Evolutionary conservation across 345 rosid species (phyloP).

Genomic region (Odontarrhena argentea): DNA sequence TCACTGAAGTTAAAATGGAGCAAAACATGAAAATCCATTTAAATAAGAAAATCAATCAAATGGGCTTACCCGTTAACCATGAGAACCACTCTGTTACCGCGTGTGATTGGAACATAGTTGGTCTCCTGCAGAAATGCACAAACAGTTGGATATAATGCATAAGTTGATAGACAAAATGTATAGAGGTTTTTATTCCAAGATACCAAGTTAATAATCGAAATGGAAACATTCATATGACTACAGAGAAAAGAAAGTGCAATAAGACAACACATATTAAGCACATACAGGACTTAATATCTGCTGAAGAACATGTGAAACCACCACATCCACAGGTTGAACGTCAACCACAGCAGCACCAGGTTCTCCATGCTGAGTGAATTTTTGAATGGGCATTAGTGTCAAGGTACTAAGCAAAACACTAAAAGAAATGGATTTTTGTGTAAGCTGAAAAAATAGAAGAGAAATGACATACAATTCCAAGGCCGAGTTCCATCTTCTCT

Average conservation of each 20-base stretch:
- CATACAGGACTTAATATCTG: slow-evolving; percentile 81
- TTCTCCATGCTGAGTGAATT: slow-evolving; percentile 78
- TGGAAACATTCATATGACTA: slow-evolving; percentile 3
- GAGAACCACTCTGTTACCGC: slow-evolving; percentile 90
- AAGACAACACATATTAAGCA: slow-evolving; percentile 25
- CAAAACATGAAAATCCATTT: slow-evolving; percentile 2
- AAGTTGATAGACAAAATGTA: slow-evolving; percentile 3
- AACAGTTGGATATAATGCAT: slow-evolving; percentile 13
- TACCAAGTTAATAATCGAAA: neutral
- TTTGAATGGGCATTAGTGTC: neutral
- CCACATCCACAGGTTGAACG: slow-evolving; percentile 80
- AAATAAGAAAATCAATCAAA: slow-evolving; percentile 9
- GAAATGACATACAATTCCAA: slow-evolving; percentile 81
- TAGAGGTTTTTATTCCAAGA: neutral
- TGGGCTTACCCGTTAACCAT: slow-evolving; percentile 87
- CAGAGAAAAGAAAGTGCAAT: slow-evolving; percentile 9
- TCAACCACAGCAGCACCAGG: slow-evolving; percentile 93
- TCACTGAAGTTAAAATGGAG: slow-evolving; percentile 6
- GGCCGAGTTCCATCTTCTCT: slow-evolving; percentile 96
- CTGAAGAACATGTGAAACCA: slow-evolving; percentile 83
- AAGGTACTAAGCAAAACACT: slow-evolving; percentile 14
- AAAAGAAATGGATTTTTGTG: slow-evolving; percentile 6
- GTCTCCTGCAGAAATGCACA: slow-evolving; percentile 72
- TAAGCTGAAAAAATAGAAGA: neutral
- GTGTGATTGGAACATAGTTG: slow-evolving; percentile 87